Base-by-base conservation (phyloP, 805 yeast genomes). In the Dipodascopsis uninucleata region DNA sequence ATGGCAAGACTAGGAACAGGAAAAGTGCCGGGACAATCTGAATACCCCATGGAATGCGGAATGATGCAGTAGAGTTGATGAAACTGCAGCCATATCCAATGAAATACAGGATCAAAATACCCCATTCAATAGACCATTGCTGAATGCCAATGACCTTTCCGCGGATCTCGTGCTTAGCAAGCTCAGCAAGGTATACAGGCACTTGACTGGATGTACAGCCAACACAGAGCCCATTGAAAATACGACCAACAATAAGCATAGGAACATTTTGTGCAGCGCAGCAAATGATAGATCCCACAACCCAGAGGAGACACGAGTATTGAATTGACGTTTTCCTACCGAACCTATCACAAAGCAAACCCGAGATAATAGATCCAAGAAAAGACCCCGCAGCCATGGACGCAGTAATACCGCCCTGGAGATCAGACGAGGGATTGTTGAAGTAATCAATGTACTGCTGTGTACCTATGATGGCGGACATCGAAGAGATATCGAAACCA, bases 141-240 rank as follows among this genome's bases (percentile, higher is more conserved):
- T 79, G 70, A 32, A 74, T 12, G 10, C 37, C 35, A n/a, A 45
- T 29, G 28, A 47, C 28, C n/a, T 31, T 14, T 14, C 52, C 52
- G 8, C 52, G 46, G 28, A 45, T 31, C 16, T 29, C 28, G 16
- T 34, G 45, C 25, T 31, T 31, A 16, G 52, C 45, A 14, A 47
- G 31, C 37, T 47, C 52, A 1, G 51, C 44, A 29, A 45, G 38
- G 34, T 47, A 47, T 10, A 47, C 50, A n/a, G 52, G 52, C 6
- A 45, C 52, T 10, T 45, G 51, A 9, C 39, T 25, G 5, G 51
- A 38, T 20, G 52, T 71, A 26, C 82, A 82, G 29, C 85, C 82
- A 9, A 81, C 87, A 14, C 89, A 90, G 28, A 79, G 58, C 43
- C 93, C 93, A 43, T 78, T 78, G 16, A 83, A 64, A 5, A 77